Percentiles rank a stretch among this genome's conserved stretches.
Evolutionary conservation across 805 yeast genomes (phyloP).

Genomic region (Alloascoidea africana): DNA sequence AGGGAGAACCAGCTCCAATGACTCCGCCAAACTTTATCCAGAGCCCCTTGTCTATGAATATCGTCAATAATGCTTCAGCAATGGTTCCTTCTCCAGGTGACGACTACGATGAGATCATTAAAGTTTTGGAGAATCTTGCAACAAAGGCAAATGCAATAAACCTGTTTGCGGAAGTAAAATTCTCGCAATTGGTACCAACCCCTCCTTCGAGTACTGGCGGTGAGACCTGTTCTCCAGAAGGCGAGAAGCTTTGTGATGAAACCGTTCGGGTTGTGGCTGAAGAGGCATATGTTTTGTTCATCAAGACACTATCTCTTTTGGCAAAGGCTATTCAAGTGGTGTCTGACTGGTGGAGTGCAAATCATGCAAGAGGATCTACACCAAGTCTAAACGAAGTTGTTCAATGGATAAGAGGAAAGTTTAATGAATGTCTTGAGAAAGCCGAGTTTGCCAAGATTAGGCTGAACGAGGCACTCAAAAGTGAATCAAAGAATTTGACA

Average conservation of each 20-base stretch:
- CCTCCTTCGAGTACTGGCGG: slow-evolving; percentile 22
- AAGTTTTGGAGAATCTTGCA: slow-evolving; percentile 53
- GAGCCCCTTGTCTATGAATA: not conserved
- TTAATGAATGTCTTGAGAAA: slow-evolving; percentile 77
- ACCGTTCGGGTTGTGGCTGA: slow-evolving; percentile 40
- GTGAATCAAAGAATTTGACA: not conserved
- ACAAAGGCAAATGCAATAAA: slow-evolving; percentile 86
- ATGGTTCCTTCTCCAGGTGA: no score
- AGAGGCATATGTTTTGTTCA: slow-evolving; percentile 77
- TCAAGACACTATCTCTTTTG: slow-evolving; percentile 67
- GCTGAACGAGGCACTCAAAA: not conserved
- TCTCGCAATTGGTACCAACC: slow-evolving; percentile 67
- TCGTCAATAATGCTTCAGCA: no score
- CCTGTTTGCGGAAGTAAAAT: slow-evolving; percentile 83
- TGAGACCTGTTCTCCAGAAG: not conserved
- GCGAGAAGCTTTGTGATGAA: slow-evolving; percentile 15
- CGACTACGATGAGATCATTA: slow-evolving; percentile 6
- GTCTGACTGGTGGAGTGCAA: slow-evolving; percentile 76
- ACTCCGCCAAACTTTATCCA: slow-evolving; percentile 1
- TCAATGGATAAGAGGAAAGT: slow-evolving; percentile 83
- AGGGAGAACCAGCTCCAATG: not conserved
- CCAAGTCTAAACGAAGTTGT: slow-evolving; percentile 31
- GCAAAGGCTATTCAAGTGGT: slow-evolving; percentile 81
- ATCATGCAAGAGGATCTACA: slow-evolving; percentile 15
- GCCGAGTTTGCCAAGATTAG: slow-evolving; percentile 57